Percentiles rank a stretch among this genome's conserved stretches.
Evolutionary conservation across 495 filamentous ascomycete genomes (phyloP).

Genomic region (Clohesyomyces aquaticus): DNA sequence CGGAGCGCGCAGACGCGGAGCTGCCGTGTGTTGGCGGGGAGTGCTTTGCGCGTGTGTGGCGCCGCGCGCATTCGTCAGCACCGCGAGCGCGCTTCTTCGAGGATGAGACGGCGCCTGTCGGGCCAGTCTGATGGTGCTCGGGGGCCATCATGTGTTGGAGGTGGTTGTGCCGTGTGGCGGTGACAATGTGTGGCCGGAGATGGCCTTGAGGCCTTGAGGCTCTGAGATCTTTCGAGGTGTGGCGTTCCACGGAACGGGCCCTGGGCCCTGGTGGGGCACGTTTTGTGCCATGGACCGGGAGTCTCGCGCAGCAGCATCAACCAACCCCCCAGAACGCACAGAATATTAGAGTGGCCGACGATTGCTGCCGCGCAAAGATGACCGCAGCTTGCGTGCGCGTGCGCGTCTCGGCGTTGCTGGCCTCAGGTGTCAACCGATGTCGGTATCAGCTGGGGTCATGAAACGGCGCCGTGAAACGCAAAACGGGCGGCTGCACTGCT

Average conservation of each 20-base stretch:
- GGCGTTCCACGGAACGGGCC: no score
- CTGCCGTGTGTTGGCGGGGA: neutral
- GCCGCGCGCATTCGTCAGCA: conserved; percentile 4
- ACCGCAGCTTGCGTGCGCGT: neutral
- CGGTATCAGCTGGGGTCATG: conserved; percentile 26
- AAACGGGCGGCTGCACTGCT: conserved; percentile 29
- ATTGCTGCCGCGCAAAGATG: neutral
- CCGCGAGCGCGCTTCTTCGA: conserved; percentile 3
- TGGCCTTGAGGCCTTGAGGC: neutral
- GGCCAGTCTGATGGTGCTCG: neutral
- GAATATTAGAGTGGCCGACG: neutral
- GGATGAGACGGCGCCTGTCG: neutral
- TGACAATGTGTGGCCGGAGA: no score
- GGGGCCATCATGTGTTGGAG: conserved; percentile 1
- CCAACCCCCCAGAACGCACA: no score
- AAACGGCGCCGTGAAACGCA: conserved; percentile 30
- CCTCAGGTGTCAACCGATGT: conserved; percentile 16
- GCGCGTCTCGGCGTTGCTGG: conserved; percentile 4
- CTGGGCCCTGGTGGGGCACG: neutral
- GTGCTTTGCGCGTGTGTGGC: conserved; percentile 17
- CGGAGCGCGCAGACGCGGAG: conserved; percentile 10
- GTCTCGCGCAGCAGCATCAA: no score
- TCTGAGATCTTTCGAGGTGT: neutral
- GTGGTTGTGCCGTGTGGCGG: neutral
- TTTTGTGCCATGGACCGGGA: neutral